phyloP scores from a whole-genome alignment of 306 rosid genomes.

The Vachellia collinsii region DNA sequence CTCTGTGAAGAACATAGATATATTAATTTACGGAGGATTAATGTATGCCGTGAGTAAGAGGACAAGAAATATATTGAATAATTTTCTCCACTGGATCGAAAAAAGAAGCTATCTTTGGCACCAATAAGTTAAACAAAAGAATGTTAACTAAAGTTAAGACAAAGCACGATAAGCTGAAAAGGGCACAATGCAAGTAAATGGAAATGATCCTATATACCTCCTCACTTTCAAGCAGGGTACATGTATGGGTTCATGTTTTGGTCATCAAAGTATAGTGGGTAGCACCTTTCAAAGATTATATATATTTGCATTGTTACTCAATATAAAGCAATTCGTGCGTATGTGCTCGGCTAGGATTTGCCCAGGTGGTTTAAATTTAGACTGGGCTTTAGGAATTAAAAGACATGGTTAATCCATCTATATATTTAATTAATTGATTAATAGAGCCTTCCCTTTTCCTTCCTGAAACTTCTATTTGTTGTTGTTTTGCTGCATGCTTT shows the following conservation, averaged over 20 bases:
- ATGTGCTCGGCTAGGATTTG: neutral
- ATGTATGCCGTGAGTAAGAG: slow-evolving; percentile 6
- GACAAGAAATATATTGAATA: slow-evolving; percentile 18
- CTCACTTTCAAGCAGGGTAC: slow-evolving; percentile 31
- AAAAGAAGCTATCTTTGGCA: slow-evolving; percentile 27
- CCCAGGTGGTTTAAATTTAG: neutral
- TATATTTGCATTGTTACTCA: neutral
- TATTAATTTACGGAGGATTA: neutral
- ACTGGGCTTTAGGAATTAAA: neutral
- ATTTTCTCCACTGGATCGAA: slow-evolving; percentile 9
- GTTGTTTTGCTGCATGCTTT: neutral
- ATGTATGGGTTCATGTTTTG: neutral
- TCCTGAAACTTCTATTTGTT: neutral
- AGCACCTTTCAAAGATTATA: neutral
- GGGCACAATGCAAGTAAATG: slow-evolving; percentile 1
- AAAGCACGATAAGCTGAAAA: slow-evolving; percentile 35
- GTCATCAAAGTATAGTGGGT: neutral
- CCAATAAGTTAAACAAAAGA: slow-evolving; percentile 3
- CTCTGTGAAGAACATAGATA: neutral
- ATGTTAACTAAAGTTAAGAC: slow-evolving; percentile 43
- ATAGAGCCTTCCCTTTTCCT: neutral
- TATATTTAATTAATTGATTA: neutral
- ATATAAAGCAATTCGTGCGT: neutral
- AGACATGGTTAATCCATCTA: neutral
- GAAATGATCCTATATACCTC: slow-evolving; percentile 24